phyloP scores from a whole-genome alignment of 441 rosid species.

The Corymbia citriodora region DNA sequence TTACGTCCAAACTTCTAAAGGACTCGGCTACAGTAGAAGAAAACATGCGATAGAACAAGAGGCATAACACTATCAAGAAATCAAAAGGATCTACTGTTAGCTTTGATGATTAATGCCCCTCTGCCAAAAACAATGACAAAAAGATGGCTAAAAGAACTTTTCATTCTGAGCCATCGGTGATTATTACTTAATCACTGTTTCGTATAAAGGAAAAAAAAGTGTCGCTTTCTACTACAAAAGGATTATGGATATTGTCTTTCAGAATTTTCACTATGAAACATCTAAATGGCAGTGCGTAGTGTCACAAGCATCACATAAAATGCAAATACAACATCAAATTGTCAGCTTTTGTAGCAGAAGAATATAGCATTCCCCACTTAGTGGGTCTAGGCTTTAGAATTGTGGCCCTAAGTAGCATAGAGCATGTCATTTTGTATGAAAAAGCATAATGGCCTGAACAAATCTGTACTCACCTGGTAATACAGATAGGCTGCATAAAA shows the following conservation, averaged over 20 bases:
- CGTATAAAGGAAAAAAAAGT: not conserved
- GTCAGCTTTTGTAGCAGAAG: not conserved
- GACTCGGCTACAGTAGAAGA: not conserved
- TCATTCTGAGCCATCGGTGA: not conserved
- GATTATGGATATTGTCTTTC: not conserved
- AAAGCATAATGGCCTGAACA: not conserved
- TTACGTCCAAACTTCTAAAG: not conserved
- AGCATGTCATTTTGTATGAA: not conserved
- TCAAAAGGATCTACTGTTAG: not conserved
- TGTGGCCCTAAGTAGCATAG: not conserved
- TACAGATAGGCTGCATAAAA: slow-evolving; percentile 94
- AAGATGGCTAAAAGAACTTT: not conserved
- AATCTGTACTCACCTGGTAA: slow-evolving; percentile 68
- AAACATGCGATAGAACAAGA: not conserved
- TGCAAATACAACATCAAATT: not conserved
- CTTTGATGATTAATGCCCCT: not conserved
- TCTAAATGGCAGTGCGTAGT: not conserved
- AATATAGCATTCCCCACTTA: not conserved
- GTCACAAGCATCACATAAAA: not conserved
- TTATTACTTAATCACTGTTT: not conserved
- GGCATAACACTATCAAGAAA: not conserved
- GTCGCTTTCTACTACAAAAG: not conserved
- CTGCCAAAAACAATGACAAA: not conserved
- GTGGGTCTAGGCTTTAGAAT: not conserved
- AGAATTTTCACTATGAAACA: not conserved